phyloP scores from a whole-genome alignment of 2,329 filamentous ascomycete genomes.

The Fusarium phyllophilum region DNA sequence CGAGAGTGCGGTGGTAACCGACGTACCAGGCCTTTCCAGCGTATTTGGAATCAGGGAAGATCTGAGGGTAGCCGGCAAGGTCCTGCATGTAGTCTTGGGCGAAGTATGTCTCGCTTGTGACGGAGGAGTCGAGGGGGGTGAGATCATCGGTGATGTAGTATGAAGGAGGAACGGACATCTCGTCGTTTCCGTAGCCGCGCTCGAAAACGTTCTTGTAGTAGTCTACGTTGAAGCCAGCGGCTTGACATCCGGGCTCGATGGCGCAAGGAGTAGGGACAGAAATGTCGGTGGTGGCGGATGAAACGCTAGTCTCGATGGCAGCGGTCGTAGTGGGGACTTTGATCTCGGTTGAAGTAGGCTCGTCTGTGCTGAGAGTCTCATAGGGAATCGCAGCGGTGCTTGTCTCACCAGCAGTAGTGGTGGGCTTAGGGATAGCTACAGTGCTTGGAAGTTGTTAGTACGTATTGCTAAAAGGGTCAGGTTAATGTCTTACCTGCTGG shows the following conservation, averaged over 20 bases:
- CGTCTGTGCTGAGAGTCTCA: background rate
- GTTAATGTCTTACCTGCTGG: background rate
- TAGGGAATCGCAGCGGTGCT: background rate
- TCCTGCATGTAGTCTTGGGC: background rate
- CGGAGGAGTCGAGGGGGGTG: background rate
- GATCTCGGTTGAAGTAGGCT: background rate
- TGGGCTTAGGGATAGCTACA: background rate
- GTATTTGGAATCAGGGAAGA: background rate
- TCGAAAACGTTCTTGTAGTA: slow-evolving; percentile 37
- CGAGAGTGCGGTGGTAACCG: background rate
- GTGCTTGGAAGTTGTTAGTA: background rate
- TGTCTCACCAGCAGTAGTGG: background rate
- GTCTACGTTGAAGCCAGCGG: slow-evolving; percentile 27
- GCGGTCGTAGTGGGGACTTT: background rate
- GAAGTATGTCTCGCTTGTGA: background rate
- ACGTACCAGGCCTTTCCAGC: background rate
- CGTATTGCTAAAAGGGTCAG: accelerated
- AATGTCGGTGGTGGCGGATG: background rate
- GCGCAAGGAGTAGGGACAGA: background rate
- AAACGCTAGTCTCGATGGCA: background rate
- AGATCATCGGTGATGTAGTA: slow-evolving; percentile 38
- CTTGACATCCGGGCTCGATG: background rate
- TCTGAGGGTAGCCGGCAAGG: background rate
- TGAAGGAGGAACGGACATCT: slow-evolving; percentile 29
- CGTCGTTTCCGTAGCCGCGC: slow-evolving; percentile 31